These are phyloP conservation scores for Paramecium tetraurelia DNA, from an alignment of 73 alveolate species.

Conservation along the genomic window DNA sequence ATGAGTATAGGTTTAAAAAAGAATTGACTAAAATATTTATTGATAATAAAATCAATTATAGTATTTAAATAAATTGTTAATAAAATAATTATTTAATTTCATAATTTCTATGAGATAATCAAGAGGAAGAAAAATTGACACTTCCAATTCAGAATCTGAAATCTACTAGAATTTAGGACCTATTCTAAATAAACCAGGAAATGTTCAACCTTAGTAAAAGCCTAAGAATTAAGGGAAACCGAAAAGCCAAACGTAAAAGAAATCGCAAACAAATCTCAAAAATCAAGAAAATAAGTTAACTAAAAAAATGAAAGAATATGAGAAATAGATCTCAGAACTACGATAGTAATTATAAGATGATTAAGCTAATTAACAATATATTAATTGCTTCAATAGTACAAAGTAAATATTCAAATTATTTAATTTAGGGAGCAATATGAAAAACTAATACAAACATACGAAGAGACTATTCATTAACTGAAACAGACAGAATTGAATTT, in stretches of 20 bases:
- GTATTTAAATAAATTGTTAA: neutral
- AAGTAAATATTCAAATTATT: neutral
- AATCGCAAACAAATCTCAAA: neutral
- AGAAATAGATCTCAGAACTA: neutral
- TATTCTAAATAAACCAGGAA: neutral
- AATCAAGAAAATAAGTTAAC: slow-evolving; percentile 12
- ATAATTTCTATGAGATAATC: neutral
- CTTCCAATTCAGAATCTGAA: slow-evolving; percentile 30
- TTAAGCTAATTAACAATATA: neutral
- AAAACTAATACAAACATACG: slow-evolving; percentile 8
- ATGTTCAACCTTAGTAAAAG: neutral
- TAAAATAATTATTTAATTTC: neutral
- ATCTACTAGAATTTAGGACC: neutral
- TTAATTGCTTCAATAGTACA: neutral
- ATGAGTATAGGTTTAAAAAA: too few relatives aligned
- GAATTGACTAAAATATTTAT: neutral
- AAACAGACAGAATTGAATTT: slow-evolving; percentile 26
- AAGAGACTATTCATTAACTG: slow-evolving; percentile 4
- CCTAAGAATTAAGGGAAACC: neutral
- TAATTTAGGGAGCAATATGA: slow-evolving; percentile 17
- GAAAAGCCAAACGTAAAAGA: neutral
- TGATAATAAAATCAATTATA: neutral
- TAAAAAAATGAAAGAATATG: slow-evolving; percentile 38
- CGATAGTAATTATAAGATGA: slow-evolving; percentile 10
- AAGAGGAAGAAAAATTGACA: slow-evolving; percentile 14